Evolutionary conservation across 306 rosid genomes (phyloP).

Genomic region (Betula pendula): DNA sequence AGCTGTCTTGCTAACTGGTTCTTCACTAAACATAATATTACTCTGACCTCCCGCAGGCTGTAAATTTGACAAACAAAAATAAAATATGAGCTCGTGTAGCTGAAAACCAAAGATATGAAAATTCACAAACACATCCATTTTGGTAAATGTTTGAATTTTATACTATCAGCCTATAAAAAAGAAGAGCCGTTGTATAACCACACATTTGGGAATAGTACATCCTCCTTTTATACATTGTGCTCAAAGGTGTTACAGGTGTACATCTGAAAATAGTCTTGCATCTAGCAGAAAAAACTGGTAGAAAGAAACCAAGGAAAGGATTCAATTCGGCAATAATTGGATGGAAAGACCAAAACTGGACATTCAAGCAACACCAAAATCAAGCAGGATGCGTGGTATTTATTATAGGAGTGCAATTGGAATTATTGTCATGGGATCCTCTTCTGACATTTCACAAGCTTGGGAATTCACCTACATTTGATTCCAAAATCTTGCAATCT

Average conservation of each 20-base stretch:
- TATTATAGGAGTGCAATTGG: background rate
- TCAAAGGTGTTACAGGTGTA: background rate
- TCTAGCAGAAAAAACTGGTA: background rate
- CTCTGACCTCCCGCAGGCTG: slow-evolving; percentile 99
- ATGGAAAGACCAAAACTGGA: background rate
- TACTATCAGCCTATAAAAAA: background rate
- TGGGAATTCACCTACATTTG: background rate
- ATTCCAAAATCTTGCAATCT: background rate
- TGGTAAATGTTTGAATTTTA: background rate
- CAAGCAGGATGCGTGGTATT: no score
- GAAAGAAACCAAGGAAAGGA: background rate
- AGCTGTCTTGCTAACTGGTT: slow-evolving; percentile 61
- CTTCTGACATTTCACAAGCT: background rate
- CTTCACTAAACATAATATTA: slow-evolving; percentile 77
- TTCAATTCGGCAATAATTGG: background rate
- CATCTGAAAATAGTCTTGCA: background rate
- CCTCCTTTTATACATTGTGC: background rate
- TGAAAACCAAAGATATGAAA: background rate
- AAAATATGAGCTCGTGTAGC: background rate
- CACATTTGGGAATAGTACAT: no score
- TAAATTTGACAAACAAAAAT: background rate
- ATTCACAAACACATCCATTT: background rate
- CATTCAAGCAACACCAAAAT: no score
- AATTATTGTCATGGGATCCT: background rate
- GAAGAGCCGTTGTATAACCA: background rate